Evolutionary conservation across 2,329 filamentous ascomycete species (phyloP), one percentile per base, ranked within the genome.

Genomic region (Botrytis deweyae): DNA sequence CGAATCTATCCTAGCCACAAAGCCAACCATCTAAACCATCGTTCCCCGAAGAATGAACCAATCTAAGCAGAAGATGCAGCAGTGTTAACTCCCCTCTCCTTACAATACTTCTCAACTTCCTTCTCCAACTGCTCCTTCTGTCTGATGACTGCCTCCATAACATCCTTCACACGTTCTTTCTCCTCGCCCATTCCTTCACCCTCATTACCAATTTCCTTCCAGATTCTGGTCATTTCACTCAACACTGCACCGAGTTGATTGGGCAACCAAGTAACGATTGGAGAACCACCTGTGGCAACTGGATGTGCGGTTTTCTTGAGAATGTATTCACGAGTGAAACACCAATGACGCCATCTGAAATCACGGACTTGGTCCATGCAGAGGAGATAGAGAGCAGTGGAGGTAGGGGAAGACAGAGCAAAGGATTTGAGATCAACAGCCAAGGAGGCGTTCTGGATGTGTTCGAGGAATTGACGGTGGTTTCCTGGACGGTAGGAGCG

Each of bases 401-500:
- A 92, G 88, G 78, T 88, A 83, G 75, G 86, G 29, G 85, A 82
- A 22, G 78, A 78, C 25, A 91, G 84, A 0, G 88, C 90, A 78
- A 88, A 93, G 9, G 85, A 85, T 76, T 88, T 88, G 25, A 92
- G 83, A 14, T 86, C 86, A 1, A 89, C 81, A 46, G 86, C 81
- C 38, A 80, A 78, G 9, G 87, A 85, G 74, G 83, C 84, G 72
- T 84, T 82, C 74, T 87, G 83, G 36, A 97, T 92, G 80, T 91
- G 91, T 75, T 89, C 88, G 49, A 98, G 87, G 82, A 98, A 98
- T 77, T 91, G 89, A 61, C 94, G 90, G 82, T 98, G 95, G 79
- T 97, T 95, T 72, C 92, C 92, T 4, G 95, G 95, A 0, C 95
- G 89, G 83, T 98, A 98, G 80, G 92, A 87, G 76, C 95, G 89